Evolutionary conservation across 2,329 filamentous ascomycete species (phyloP).

Genomic region (Talaromyces albobiverticillius): DNA sequence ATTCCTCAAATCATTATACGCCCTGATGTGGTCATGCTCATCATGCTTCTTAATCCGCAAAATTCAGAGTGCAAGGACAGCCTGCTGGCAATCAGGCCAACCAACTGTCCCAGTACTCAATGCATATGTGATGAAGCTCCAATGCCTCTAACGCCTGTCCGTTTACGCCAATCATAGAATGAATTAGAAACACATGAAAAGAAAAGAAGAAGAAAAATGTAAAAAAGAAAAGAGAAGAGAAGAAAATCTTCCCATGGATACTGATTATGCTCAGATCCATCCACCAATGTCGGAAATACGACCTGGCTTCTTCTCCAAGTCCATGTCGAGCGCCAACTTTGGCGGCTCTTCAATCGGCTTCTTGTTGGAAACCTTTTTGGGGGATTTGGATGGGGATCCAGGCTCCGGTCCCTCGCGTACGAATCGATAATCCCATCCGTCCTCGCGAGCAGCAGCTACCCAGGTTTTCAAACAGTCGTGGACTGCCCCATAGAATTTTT

Average conservation of each 20-base stretch:
- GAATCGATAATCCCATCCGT: constrained; percentile 80
- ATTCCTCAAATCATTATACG: constrained; percentile 16
- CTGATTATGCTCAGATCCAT: constrained; percentile 32
- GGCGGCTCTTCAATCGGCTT: constrained; percentile 51
- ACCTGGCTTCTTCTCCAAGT: constrained; percentile 24
- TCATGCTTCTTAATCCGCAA: constrained; percentile 9
- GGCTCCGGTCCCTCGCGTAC: constrained; percentile 59
- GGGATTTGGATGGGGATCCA: constrained; percentile 44
- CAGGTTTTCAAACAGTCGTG: constrained; percentile 87
- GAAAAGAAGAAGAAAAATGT: constrained; percentile 16
- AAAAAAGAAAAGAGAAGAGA: constrained; percentile 11
- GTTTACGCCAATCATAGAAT: constrained; percentile 13
- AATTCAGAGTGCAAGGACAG: constrained; percentile 5
- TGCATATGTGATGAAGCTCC: constrained; percentile 8
- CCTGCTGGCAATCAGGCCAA: not conserved
- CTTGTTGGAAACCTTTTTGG: constrained; percentile 49
- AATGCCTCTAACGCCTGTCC: constrained; percentile 11
- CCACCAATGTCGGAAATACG: constrained; percentile 29
- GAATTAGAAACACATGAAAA: constrained; percentile 10
- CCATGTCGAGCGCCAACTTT: constrained; percentile 54
- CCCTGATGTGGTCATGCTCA: constrained; percentile 15
- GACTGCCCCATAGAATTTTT: constrained; percentile 92
- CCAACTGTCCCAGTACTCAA: not conserved
- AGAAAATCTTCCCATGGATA: constrained; percentile 8
- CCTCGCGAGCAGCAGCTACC: constrained; percentile 81